Evolutionary conservation across 495 filamentous ascomycete genomes (phyloP), one percentile per base, ranked within the genome.

Genomic region (Pyronema omphalodes): DNA sequence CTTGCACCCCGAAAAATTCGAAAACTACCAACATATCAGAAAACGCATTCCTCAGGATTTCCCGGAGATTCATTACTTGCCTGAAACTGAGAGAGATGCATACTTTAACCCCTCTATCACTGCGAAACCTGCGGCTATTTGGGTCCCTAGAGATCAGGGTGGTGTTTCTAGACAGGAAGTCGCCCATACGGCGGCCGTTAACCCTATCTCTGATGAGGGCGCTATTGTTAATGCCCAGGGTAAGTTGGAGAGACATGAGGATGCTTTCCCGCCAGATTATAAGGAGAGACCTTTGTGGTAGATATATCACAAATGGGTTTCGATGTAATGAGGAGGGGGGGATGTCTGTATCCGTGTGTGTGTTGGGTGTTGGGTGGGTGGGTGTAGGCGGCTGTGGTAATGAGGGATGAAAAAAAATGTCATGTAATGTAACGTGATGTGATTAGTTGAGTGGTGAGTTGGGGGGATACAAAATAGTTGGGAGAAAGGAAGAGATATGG

Each of bases 201-300:
- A 94, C 46, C 74, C 77, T 3, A 88, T 86, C 58, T 87, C 83
- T 0, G 86, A 95, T 67, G 82, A 93, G 62, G 85, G 82, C 18
- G 83, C 86, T 37, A 78, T 73, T 57, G 69, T 95, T 46, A 80
- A 86, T 62, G 84, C 85, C 65, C 84, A 93, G 66, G 81, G 82
- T 53, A 81, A 79, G 57, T 67, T 94, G 57, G 67, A 75, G 37
- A 93, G 88, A 87, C 79, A 86, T 59, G 67, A 72, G 37, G 79
- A 86, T 61, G 73, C 75, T 52, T 68, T 79, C 57, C 84, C 88
- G 47, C 88, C 88, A 7, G 77, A 91, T 52, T 94, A 78, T 73
- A 70, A 83, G 66, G 79, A 83, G 69, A 85, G 84, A 72, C 55
- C 75, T 34, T 55, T 69, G 55, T 76, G 74, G 60, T 77, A 73